Conservation (phyloP, 2,329 filamentous ascomycete genomes). For the Microdochium nivale region DNA sequence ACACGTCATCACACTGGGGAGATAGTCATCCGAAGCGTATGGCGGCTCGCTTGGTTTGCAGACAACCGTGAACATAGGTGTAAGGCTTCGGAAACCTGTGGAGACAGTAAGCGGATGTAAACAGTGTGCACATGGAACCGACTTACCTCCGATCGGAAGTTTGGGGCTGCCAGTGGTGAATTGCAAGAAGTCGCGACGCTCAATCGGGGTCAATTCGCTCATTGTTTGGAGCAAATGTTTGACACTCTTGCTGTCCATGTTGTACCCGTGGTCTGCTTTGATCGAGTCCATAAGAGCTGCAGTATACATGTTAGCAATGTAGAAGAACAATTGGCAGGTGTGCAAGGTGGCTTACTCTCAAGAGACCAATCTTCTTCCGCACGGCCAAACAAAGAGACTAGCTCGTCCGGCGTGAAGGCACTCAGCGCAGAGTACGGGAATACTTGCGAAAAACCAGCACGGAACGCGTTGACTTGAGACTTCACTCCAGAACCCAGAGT, state of each 20-base stretch:
- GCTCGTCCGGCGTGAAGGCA: slow-evolving; percentile 89
- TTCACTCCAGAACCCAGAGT: slow-evolving; percentile 85
- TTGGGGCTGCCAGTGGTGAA: slow-evolving; percentile 98
- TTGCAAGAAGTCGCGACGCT: slow-evolving; percentile 89
- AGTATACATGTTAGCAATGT: slow-evolving; percentile 13
- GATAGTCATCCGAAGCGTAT: slow-evolving; percentile 88
- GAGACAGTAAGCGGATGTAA: slow-evolving; percentile 21
- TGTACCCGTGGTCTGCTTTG: slow-evolving; percentile 97
- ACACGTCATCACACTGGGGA: slow-evolving; percentile 99
- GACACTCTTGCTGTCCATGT: slow-evolving; percentile 95
- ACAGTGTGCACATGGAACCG: slow-evolving; percentile 7
- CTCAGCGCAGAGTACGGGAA: slow-evolving; percentile 90
- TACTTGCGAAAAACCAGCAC: slow-evolving; percentile 83
- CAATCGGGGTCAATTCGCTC: slow-evolving; percentile 68
- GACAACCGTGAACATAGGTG: slow-evolving; percentile 97
- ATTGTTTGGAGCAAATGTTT: slow-evolving; percentile 89
- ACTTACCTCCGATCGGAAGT: slow-evolving; percentile 89
- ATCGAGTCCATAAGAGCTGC: slow-evolving; percentile 92
- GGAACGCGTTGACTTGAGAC: slow-evolving; percentile 85
- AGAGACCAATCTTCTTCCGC: slow-evolving; percentile 96
- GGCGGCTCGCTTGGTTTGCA: slow-evolving; percentile 97
- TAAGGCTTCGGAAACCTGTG: slow-evolving; percentile 88
- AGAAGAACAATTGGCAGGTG: background rate
- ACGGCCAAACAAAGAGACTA: slow-evolving; percentile 89
- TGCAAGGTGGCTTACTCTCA: slow-evolving; percentile 63